phyloP scores from a whole-genome alignment of 192 early-diverging fungal genomes.

The Coemansia sp. region DNA sequence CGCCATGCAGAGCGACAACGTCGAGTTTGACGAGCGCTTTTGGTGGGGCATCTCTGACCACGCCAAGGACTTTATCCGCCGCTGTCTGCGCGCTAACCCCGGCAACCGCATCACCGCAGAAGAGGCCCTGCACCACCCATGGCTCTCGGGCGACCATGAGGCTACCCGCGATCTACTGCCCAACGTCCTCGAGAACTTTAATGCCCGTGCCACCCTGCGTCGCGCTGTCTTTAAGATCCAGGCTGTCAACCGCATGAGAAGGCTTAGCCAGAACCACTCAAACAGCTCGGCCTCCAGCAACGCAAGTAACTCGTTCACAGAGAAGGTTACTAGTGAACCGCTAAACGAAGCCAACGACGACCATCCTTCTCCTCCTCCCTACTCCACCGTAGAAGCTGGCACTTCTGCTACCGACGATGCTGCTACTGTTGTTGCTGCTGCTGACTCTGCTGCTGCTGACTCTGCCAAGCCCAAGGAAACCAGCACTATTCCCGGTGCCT shows the following conservation, averaged over 20 bases:
- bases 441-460: conserved; percentile 1
- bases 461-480: background rate
- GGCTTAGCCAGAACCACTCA: conserved; percentile 24
- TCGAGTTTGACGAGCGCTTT: conserved; percentile 71
- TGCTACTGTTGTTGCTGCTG: too few relatives aligned
- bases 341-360: background rate
- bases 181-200: conserved; percentile 71
- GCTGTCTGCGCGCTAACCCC: conserved; percentile 68
- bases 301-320: conserved; percentile 16
- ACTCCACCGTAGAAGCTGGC: background rate
- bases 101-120: conserved; percentile 70
- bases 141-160: conserved; percentile 66
- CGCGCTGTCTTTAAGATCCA: conserved; percentile 53
- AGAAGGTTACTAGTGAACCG: conserved; percentile 12
- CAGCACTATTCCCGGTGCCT: conserved; percentile 29
- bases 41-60: conserved; percentile 82
- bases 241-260: conserved; percentile 51
- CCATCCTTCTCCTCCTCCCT: background rate
- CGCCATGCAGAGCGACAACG: conserved; percentile 63
- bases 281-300: conserved; percentile 7
- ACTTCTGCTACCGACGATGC: background rate
- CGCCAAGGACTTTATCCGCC: conserved; percentile 72
- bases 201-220: conserved; percentile 46
- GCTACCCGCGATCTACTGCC: conserved; percentile 81
- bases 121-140: conserved; percentile 82